phyloP scores from a whole-genome alignment of 163 green algal species.

The Prototheca stagnorum region DNA sequence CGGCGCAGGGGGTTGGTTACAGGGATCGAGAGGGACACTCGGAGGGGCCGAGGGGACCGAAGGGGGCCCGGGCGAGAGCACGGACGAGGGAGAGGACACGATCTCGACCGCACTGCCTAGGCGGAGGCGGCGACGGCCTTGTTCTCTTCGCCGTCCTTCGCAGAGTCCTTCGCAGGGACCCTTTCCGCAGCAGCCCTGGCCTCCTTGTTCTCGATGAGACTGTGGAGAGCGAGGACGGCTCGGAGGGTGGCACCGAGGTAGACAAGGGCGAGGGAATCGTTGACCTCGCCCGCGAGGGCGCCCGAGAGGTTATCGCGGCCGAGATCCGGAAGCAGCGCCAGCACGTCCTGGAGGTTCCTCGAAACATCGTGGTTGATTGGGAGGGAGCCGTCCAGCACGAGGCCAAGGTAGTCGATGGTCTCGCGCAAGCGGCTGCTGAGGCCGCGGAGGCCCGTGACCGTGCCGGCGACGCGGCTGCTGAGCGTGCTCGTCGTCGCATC shows the following conservation, averaged over 20 bases:
- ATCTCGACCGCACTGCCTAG: not conserved
- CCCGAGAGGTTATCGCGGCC: constrained; percentile 58
- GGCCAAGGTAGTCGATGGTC: constrained; percentile 71
- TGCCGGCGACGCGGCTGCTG: constrained; percentile 57
- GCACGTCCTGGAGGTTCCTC: constrained; percentile 65
- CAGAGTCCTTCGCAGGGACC: not conserved
- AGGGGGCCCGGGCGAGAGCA: too few relatives aligned
- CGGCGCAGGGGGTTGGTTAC: too few relatives aligned
- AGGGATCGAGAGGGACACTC: too few relatives aligned
- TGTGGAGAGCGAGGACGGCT: constrained; percentile 79
- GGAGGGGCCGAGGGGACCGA: too few relatives aligned
- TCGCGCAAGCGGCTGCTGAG: constrained; percentile 58
- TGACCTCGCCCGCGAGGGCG: constrained; percentile 66
- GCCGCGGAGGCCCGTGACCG: constrained; percentile 58
- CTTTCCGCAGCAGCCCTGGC: not conserved
- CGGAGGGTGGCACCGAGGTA: constrained; percentile 85
- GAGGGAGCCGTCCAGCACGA: constrained; percentile 64
- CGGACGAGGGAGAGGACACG: not conserved
- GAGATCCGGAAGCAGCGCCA: constrained; percentile 95
- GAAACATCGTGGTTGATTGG: constrained; percentile 96
- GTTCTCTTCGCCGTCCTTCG: constrained; percentile 1
- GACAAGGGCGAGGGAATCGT: constrained; percentile 95
- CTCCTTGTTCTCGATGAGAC: constrained; percentile 96
- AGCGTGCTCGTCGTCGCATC: constrained; percentile 77
- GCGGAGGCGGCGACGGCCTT: not conserved